Evolutionary conservation across 805 yeast genomes (phyloP).

Genomic region (Yamadazyma phyllophila): DNA sequence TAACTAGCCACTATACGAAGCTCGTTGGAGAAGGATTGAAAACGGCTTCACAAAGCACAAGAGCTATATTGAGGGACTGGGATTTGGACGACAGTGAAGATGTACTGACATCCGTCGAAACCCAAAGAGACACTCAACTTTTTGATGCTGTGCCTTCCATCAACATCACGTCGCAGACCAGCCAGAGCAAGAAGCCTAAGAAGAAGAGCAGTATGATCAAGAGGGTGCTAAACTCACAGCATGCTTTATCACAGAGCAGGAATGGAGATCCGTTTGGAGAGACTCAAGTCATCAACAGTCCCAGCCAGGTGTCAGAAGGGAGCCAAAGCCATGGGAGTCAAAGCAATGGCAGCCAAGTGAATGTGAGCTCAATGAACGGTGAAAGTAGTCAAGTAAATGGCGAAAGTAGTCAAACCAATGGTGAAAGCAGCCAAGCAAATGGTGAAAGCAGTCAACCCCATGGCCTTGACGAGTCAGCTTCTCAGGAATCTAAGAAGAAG

Average conservation of each 20-base stretch:
- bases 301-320: neutral
- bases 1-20: neutral
- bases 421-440: neutral
- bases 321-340: too few species aligned
- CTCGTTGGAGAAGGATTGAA: conserved; percentile 6
- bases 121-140: conserved; percentile 7
- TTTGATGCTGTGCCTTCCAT: conserved; percentile 18
- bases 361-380: neutral
- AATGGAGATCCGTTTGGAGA: too few species aligned
- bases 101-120: neutral
- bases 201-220: conserved; percentile 2
- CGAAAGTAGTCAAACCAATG: neutral
- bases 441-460: too few species aligned
- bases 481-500: neutral
- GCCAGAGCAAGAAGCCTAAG: conserved; percentile 8
- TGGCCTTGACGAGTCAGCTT: neutral
- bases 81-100: conserved; percentile 11
- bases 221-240: conserved; percentile 1
- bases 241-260: neutral
- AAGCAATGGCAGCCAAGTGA: neutral
- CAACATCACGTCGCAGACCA: conserved; percentile 13
- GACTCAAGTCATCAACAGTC: neutral
- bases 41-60: conserved; percentile 9
- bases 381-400: too few species aligned
- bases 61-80: conserved; percentile 17